Evolutionary conservation across 306 rosid species (phyloP), one percentile per base, ranked within the genome.

Genomic region (Castanopsis chinensis): DNA sequence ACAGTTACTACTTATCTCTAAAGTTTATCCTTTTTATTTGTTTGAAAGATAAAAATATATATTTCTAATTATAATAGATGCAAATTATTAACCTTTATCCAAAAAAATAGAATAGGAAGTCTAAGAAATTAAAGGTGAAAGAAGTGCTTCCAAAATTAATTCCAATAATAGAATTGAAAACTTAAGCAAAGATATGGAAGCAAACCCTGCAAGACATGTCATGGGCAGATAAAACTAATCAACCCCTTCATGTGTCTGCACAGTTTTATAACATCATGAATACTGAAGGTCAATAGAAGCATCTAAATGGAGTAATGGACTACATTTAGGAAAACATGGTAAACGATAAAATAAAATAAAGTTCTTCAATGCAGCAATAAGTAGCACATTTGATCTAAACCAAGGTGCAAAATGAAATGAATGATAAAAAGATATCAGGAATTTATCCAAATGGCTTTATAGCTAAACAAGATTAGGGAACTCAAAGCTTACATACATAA

Each of bases 401-500:
- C 6, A 25, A 27, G 37, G 69, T 23, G n/a, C 18, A 27, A 27
- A 57, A 19, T 57, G 63, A 57, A n/a, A 15, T 28, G 28, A 63
- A 28, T 27, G 28, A 43, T 43, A 33, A 63, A 63, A 27, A 19
- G 37, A 28, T 5, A 25, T 63, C n/a, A 27, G 2, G 21, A 21
- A 19, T 15, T 28, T 63, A 63, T 63, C 41, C 41, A 14, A 14
- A 63, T 63, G 69, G n/a, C 69, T 63, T 12, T 28, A 27, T 27
- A 63, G 10, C 37, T 63, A n/a, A 63, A 33, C 51, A 75, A 70
- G 73, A 56, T 23, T 60, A 59, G 78, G 28, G 57, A 14, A 51
- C 43, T 8, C 57, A 76, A 60, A 49, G 71, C 33, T 52, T 61
- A 60, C 76, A 58, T 83, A 51, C 72, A 81, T 28, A 72, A 17